Evolutionary conservation across 2,329 filamentous ascomycete species (phyloP), one percentile per base, ranked within the genome.

Genomic region (Hansfordia pulvinata): DNA sequence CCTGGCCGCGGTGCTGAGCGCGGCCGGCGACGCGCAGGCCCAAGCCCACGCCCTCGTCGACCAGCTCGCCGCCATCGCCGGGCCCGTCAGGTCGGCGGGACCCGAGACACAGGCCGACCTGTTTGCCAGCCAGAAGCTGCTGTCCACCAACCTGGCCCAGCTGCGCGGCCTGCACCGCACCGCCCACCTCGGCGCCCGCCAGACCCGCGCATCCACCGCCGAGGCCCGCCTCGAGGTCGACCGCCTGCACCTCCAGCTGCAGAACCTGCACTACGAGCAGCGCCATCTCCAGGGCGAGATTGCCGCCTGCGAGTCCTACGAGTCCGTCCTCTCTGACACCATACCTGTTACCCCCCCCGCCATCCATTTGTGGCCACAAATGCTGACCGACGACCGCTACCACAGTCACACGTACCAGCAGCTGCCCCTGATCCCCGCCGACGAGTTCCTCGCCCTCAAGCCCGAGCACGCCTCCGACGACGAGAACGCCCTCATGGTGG

Each of bases 251-350:
- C 64, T 98, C 19, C 82, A 93, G 46, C 64, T 98, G 29, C 88
- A 96, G 54, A 98, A 98, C 46, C 60, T 98, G 6, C 92, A 90
- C 51, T 98, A 98, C 47, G 88, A 98, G 53, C 86, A 96, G 56
- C 67, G 83, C 29, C 85, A 94, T 52, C 59, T 98, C 29, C 74
- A 81, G 36, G 82, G 82, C 25, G 90, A 98, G 54, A 96, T 98
- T 34, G 62, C 71, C 1, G 84, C 82, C 7, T 96, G 90, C 50
- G 82, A 93, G 47, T 79, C 76, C 27, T 94, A 92, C 42, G 82
- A 93, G 84, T 93, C 58, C 35, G 81, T 68, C 9, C 14, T 23
- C 30, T 14, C 15, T 22, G 22, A 20, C 26, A 20, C 13, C 21
- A 19, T 19, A 15, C 12, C 13, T 12, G 11, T 8, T 8, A 27